phyloP scores from a whole-genome alignment of 139 green algal genomes.

The Chlorella sp. region DNA sequence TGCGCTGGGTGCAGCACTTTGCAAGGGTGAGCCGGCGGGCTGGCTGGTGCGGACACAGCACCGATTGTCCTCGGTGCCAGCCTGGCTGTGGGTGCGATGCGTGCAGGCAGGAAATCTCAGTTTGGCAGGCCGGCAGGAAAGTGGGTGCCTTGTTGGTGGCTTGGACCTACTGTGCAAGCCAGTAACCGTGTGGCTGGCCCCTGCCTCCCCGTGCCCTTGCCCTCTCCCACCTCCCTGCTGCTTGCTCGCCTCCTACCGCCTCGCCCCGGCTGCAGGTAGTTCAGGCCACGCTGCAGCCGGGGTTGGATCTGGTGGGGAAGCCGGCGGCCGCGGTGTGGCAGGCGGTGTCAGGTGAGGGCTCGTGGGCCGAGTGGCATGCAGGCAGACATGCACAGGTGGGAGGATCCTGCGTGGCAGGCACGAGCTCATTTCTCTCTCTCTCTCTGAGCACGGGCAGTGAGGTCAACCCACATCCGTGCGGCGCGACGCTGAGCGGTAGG shows the following conservation, averaged over 20 bases:
- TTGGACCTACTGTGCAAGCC: neutral
- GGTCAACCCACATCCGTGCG: no score
- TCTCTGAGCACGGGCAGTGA: no score
- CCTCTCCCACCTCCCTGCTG: neutral
- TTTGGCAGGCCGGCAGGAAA: no score
- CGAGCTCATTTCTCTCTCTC: no score
- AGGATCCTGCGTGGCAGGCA: no score
- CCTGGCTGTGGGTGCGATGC: neutral
- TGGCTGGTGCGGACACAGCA: no score
- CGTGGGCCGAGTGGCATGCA: neutral
- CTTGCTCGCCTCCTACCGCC: neutral
- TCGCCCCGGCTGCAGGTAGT: neutral
- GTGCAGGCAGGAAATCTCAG: neutral
- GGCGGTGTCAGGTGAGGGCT: neutral
- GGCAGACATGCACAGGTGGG: no score
- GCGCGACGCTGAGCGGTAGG: no score
- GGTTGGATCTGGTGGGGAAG: constrained; percentile 18
- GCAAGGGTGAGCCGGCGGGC: neutral
- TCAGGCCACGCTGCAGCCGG: constrained; percentile 18
- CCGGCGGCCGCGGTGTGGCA: neutral
- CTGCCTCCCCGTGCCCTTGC: neutral
- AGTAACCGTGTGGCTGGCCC: neutral
- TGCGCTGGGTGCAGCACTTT: constrained; percentile 51
- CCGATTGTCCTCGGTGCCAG: no score
- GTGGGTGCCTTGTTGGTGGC: no score